A percentile compares a stretch with the other conserved stretches of the same genome.
These are phyloP conservation scores for Spinellus fusiger DNA, from an alignment of 192 early-diverging fungal species.

Conservation along the genomic window DNA sequence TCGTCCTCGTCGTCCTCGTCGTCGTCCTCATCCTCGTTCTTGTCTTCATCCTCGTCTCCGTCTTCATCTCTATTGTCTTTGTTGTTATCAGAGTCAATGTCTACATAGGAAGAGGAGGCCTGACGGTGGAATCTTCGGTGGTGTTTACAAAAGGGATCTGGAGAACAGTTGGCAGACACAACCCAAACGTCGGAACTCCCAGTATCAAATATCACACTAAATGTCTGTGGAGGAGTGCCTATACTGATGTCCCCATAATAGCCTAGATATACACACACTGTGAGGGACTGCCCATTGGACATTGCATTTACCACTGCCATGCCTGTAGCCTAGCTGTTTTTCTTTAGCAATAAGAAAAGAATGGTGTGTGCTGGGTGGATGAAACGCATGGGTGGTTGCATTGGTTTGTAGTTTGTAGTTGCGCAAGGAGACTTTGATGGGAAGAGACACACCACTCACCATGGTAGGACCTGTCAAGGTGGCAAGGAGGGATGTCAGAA, in stretches of 20 bases:
- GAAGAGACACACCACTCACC: no score
- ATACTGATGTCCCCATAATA: constrained; percentile 35
- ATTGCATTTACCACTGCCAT: constrained; percentile 12
- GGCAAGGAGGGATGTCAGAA: neutral
- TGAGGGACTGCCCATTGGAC: neutral
- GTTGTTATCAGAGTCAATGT: neutral
- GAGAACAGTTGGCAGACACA: constrained; percentile 34
- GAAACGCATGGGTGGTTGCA: neutral
- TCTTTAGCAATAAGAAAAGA: constrained; percentile 13
- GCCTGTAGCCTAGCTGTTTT: constrained; percentile 9
- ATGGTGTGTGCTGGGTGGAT: neutral
- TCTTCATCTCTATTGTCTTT: neutral
- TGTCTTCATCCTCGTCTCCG: neutral
- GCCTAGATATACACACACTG: constrained; percentile 1
- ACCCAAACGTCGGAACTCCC: constrained; percentile 71
- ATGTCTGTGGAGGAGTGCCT: constrained; percentile 60
- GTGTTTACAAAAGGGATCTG: constrained; percentile 1
- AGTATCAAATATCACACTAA: constrained; percentile 69
- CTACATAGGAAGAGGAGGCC: constrained; percentile 9
- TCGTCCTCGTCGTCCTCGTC: neutral
- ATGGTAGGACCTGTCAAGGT: no score
- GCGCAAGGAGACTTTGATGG: neutral
- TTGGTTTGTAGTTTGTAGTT: neutral
- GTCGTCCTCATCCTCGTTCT: neutral
- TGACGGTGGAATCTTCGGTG: constrained; percentile 27